Evolutionary conservation across 345 rosid genomes (phyloP).

Genomic region (Euphorbia tirucalli): DNA sequence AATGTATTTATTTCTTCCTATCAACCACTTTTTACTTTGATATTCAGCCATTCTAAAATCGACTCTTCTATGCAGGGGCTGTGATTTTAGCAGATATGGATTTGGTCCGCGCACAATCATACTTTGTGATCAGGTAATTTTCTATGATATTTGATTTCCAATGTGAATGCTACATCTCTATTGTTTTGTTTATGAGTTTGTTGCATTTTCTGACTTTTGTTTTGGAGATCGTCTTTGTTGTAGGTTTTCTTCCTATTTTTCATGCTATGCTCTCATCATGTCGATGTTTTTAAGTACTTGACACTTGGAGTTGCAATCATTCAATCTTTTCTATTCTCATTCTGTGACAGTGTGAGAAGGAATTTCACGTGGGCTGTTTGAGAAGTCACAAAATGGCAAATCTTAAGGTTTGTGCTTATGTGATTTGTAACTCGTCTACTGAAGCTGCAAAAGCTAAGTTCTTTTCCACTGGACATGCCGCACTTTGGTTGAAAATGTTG

Average conservation of each 20-base stretch:
- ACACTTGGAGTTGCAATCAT: background rate
- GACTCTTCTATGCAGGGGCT: constrained; percentile 49
- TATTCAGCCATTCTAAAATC: background rate
- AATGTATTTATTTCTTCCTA: background rate
- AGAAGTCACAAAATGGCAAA: constrained; percentile 74
- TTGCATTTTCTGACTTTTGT: background rate
- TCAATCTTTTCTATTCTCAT: background rate
- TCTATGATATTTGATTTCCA: constrained; percentile 8
- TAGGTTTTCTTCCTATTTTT: background rate
- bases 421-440: background rate
- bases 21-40: constrained; percentile 3
- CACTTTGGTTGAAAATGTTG: constrained; percentile 6
- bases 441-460: background rate
- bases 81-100: constrained; percentile 66
- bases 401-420: constrained; percentile 54
- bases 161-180: constrained; percentile 10
- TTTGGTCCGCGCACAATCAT: constrained; percentile 78
- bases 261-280: background rate
- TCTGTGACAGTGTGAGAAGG: constrained; percentile 70
- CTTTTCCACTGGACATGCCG: background rate
- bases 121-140: constrained; percentile 81
- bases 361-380: constrained; percentile 91
- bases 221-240: background rate
- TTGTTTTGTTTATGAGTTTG: background rate
- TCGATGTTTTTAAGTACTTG: background rate